Evolutionary conservation across 345 rosid genomes (phyloP).

Genomic region (Melaleuca alternifolia): DNA sequence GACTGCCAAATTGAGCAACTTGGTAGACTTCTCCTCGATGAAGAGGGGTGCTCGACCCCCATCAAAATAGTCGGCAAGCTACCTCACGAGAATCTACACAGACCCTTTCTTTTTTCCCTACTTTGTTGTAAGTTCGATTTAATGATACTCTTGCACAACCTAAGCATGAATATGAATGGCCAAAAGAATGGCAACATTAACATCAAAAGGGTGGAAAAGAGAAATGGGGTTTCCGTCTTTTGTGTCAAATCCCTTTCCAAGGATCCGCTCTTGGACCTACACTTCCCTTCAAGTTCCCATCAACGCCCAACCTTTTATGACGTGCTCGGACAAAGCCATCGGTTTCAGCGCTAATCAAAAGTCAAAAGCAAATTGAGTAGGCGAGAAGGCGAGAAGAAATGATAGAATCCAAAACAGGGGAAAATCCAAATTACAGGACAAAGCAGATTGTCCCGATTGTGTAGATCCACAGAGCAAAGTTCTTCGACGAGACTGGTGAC

Average conservation of each 20-base stretch:
- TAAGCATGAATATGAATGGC: neutral
- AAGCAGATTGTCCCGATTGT: neutral
- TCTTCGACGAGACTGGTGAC: neutral
- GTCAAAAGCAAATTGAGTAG: slow-evolving; percentile 6
- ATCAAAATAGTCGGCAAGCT: neutral
- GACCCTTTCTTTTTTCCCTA: neutral
- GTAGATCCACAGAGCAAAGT: neutral
- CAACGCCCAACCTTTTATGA: slow-evolving; percentile 21
- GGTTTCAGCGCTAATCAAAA: slow-evolving; percentile 1
- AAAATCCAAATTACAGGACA: neutral
- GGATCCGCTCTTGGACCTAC: slow-evolving; percentile 50
- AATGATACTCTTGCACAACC: neutral
- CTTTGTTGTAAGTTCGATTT: neutral
- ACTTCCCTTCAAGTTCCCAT: slow-evolving; percentile 40
- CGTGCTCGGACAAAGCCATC: slow-evolving; percentile 32
- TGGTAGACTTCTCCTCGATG: neutral
- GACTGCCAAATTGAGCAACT: neutral
- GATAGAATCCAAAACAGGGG: neutral
- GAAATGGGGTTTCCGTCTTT: neutral
- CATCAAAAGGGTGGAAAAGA: neutral
- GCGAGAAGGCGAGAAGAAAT: neutral
- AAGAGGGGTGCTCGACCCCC: neutral
- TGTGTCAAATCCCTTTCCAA: slow-evolving; percentile 50
- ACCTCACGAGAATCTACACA: neutral
- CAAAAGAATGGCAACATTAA: neutral